Evolutionary conservation across 345 rosid species (phyloP).

Genomic region (Gossypium rotundifolium): DNA sequence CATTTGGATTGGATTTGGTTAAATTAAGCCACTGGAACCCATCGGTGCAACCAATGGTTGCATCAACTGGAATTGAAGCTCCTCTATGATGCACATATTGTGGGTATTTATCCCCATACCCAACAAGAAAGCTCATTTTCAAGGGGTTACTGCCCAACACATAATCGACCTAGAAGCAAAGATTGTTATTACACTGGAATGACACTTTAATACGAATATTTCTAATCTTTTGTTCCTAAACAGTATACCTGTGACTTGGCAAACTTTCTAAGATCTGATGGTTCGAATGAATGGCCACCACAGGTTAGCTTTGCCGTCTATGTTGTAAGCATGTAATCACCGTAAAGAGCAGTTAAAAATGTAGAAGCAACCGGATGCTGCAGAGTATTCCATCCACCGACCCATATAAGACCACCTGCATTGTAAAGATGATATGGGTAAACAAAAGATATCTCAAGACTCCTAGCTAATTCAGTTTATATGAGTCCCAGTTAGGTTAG

Average conservation of each 20-base stretch:
- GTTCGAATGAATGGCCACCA: slow-evolving; percentile 51
- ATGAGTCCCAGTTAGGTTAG: not conserved
- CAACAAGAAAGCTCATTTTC: slow-evolving; percentile 83
- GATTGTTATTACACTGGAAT: not conserved
- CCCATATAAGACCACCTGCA: slow-evolving; percentile 92
- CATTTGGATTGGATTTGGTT: slow-evolving; percentile 65
- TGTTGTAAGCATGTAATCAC: slow-evolving; percentile 92
- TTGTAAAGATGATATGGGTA: not conserved
- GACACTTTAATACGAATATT: not conserved
- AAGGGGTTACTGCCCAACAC: slow-evolving; percentile 77
- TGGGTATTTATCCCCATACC: slow-evolving; percentile 87
- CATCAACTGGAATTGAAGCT: slow-evolving; percentile 80
- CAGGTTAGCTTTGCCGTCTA: slow-evolving; percentile 58
- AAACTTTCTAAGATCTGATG: slow-evolving; percentile 78
- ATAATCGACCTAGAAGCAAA: slow-evolving; percentile 72
- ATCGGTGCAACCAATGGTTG: slow-evolving; percentile 56
- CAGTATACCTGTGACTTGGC: slow-evolving; percentile 74
- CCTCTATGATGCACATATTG: slow-evolving; percentile 89
- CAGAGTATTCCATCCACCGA: slow-evolving; percentile 75
- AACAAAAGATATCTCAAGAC: not conserved
- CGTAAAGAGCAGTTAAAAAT: slow-evolving; percentile 74
- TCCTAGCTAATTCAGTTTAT: not conserved
- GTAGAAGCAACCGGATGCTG: slow-evolving; percentile 94
- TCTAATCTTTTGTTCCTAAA: not conserved
- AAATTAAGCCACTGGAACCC: slow-evolving; percentile 74